Base-by-base conservation (phyloP, 2,329 filamentous ascomycete species). In the Colletotrichum musae region DNA sequence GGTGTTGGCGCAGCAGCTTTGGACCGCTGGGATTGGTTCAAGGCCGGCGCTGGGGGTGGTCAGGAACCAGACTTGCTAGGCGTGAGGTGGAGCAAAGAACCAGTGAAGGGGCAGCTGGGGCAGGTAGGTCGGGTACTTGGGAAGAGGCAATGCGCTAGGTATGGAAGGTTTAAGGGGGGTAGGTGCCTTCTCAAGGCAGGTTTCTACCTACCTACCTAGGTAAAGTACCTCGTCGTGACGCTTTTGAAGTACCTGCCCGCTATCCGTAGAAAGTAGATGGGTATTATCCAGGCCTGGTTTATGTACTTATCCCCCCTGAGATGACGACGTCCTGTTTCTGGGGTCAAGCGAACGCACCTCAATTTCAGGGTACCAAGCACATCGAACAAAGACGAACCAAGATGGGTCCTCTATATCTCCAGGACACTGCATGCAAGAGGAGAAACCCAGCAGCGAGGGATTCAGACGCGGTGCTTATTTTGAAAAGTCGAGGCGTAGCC, bases 1-100 rank as follows among this genome's bases (percentile, higher is more conserved):
- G 61, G 66, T 69, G 66, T 66, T 51, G 52, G 52, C 60, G 51
- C 61, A 58, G 56, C 67, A 67, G 62, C 56, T 66, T 18, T 57
- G 36, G 51, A 56, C 51, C 57, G 52, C 51, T 57, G 39, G 51
- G 51, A 61, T 58, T 70, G 51, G 62, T 56, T 67, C 10, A 45
- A 26, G 50, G 39, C 54, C 4, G 16, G 50, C 26, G 28, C 48
- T 39, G 36, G 51, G 51, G 62, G 36, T 36, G 15, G 26, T 39
- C 28, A 39, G 28, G 43, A 43, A 52, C 32, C 51, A 21, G 6
- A 26, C 16, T 36, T 26, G 39, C 16, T 26, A 26, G 50, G 39
- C 47, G 47, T 21, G 47, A 24, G n/a, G 28, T 54, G 52, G 52
- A 54, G 39, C 15, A 13, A 43, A 52, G 45, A 58, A 52, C 61